Evolutionary conservation across 768 basidiomycete species (phyloP), one percentile per base, ranked within the genome.

Genomic region (Amyloporia xantha): DNA sequence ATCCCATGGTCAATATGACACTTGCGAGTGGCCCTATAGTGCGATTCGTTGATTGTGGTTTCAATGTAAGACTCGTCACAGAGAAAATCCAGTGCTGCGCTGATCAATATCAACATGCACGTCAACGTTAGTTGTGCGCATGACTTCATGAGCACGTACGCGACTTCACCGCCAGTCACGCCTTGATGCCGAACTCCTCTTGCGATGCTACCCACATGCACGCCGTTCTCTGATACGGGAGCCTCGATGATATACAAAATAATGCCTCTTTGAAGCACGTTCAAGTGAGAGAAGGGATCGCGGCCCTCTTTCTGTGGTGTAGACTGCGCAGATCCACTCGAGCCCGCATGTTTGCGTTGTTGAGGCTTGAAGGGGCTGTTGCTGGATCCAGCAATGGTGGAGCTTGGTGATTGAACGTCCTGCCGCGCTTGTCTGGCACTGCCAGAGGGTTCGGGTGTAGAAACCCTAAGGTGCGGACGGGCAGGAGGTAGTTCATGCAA

Each of bases 261-360:
- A n/a, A 64, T 57, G 0, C 44, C 51, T 3, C 62, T 46, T 40
- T 64, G 50, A 5, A 62, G 52, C 9, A 38, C 33, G 17, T 33
- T 51, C n/a, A 62, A 49, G 21, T 57, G 50, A 6, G 54, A 56
- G 23, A 51, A 51, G 2, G 62, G 60, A 40, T 64, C 61, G 10
- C 49, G 48, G 24, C 48, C 35, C 4, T n/a, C n/a, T n/a, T n/a
- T n/a, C n/a, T n/a, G n/a, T n/a, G n/a, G n/a, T n/a, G n/a, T n/a
- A n/a, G n/a, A n/a, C n/a, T n/a, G n/a, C n/a, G n/a, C n/a, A n/a
- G n/a, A n/a, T n/a, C n/a, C n/a, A n/a, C n/a, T n/a, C n/a, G n/a
- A n/a, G n/a, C n/a, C n/a, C n/a, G n/a, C n/a, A n/a, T n/a, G n/a
- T n/a, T n/a, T n/a, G n/a, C n/a, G n/a, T n/a, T n/a, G n/a, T n/a